Percentiles rank a stretch among this genome's conserved stretches.
Conservation (phyloP, 2,329 filamentous ascomycete species). For the Echinosphaeria canescens region DNA sequence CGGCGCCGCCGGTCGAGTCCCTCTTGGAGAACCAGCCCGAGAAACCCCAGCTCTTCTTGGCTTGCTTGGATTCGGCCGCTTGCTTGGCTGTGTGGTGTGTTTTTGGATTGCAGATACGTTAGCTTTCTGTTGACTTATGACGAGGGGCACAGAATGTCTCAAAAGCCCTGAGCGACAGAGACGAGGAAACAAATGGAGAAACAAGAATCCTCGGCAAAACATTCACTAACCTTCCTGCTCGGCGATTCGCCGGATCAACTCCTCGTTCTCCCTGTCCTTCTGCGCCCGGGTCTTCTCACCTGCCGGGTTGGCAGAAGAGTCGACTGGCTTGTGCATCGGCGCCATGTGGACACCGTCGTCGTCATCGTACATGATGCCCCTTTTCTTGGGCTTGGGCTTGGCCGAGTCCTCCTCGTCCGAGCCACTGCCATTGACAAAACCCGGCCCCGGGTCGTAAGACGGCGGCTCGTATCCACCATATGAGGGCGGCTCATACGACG, state of each 20-base stretch:
- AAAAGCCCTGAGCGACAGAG: too few relatives aligned
- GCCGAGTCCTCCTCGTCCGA: slow-evolving; percentile 73
- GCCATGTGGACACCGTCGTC: slow-evolving; percentile 48
- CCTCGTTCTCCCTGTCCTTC: slow-evolving; percentile 61
- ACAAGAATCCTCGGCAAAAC: neutral
- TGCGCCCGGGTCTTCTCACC: slow-evolving; percentile 39
- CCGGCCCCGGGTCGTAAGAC: slow-evolving; percentile 37
- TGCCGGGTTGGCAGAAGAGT: slow-evolving; percentile 6
- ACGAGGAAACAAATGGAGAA: too few relatives aligned
- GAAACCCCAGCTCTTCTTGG: slow-evolving; percentile 60
- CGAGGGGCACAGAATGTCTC: too few relatives aligned
- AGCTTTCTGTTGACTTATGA: slow-evolving; percentile 1
- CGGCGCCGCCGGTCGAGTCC: slow-evolving; percentile 25
- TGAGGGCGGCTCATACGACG: slow-evolving; percentile 10
- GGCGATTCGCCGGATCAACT: slow-evolving; percentile 68
- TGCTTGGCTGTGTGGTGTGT: slow-evolving; percentile 38
- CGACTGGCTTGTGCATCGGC: slow-evolving; percentile 23
- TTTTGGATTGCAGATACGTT: too few relatives aligned
- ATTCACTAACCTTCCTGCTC: slow-evolving; percentile 42
- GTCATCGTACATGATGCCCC: slow-evolving; percentile 64
- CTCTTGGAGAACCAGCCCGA: slow-evolving; percentile 62
- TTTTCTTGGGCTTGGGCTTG: slow-evolving; percentile 48
- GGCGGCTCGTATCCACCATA: slow-evolving; percentile 37
- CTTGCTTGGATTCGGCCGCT: slow-evolving; percentile 25
- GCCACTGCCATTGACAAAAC: slow-evolving; percentile 52